These are phyloP conservation scores for Puccinellia tenuiflora DNA, from an alignment of 176 grass and related monocot species.

Conservation along the genomic window DNA sequence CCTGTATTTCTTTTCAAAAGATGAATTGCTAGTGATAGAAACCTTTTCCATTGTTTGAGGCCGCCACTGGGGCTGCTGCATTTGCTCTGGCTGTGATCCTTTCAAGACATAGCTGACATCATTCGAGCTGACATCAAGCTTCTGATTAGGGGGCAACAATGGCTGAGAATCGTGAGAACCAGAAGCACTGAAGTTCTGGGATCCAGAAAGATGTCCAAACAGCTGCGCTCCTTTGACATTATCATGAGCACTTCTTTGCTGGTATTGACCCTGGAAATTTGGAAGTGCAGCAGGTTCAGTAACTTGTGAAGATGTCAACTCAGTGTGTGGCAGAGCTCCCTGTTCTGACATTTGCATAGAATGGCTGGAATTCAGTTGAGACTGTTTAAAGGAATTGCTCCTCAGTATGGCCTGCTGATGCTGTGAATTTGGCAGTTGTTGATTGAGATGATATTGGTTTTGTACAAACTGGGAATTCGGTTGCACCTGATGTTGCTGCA, in stretches of 20 bases:
- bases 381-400: slow-evolving; percentile 52
- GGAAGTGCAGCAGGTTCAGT: slow-evolving; percentile 34
- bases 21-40: slow-evolving; percentile 42
- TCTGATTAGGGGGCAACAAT: slow-evolving; percentile 39
- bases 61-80: slow-evolving; percentile 42
- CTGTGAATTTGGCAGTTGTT: slow-evolving; percentile 53
- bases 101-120: slow-evolving; percentile 42
- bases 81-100: slow-evolving; percentile 48
- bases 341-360: slow-evolving; percentile 63
- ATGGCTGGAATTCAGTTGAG: slow-evolving; percentile 47
- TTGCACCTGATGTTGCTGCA: slow-evolving; percentile 68
- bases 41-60: slow-evolving; percentile 56
- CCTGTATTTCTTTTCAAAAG: slow-evolving; percentile 59
- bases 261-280: slow-evolving; percentile 66
- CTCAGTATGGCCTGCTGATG: slow-evolving; percentile 50
- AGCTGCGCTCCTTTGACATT: slow-evolving; percentile 63
- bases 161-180: slow-evolving; percentile 58
- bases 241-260: slow-evolving; percentile 48
- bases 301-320: slow-evolving; percentile 57
- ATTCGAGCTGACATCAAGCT: slow-evolving; percentile 43
- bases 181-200: slow-evolving; percentile 53
- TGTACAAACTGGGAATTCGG: slow-evolving; percentile 54
- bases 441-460: slow-evolving; percentile 62
- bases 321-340: slow-evolving; percentile 48
- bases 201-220: slow-evolving; percentile 48